These are phyloP conservation scores for Ulota crispa DNA, from an alignment of 225 moss, liverwort and hornwort species.

Conservation along the genomic window DNA sequence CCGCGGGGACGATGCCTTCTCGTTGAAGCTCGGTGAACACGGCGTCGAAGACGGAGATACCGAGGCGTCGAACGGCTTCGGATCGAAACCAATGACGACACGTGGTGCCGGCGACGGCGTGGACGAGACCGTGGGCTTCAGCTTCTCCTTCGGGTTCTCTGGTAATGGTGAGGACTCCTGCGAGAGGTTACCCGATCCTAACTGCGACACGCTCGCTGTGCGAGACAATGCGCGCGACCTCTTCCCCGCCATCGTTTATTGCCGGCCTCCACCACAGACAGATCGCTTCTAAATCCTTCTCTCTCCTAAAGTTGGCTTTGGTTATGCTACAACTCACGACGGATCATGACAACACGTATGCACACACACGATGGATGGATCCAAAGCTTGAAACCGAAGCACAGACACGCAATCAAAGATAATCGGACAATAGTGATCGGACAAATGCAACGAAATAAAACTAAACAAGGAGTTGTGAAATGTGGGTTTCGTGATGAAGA, in stretches of 20 bases:
- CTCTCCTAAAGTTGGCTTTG: no score
- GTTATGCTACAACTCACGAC: constrained; percentile 18
- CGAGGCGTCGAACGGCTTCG: constrained; percentile 34
- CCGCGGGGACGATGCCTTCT: constrained; percentile 54
- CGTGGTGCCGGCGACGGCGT: constrained; percentile 37
- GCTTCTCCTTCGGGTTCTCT: constrained; percentile 81
- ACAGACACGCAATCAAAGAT: neutral
- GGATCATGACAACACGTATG: constrained; percentile 10
- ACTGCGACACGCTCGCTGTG: constrained; percentile 72
- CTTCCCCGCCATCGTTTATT: constrained; percentile 73
- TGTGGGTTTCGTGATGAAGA: no score
- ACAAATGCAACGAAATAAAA: neutral
- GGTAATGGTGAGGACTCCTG: constrained; percentile 65
- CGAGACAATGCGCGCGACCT: constrained; percentile 74
- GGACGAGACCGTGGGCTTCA: constrained; percentile 37
- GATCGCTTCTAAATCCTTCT: no score
- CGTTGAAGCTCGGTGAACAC: constrained; percentile 26
- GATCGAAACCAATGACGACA: constrained; percentile 85
- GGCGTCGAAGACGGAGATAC: constrained; percentile 23
- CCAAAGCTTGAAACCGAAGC: no score
- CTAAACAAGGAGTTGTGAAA: neutral
- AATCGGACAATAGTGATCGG: neutral
- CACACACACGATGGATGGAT: neutral
- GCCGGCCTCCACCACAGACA: neutral
- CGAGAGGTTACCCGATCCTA: constrained; percentile 52